phyloP scores from a whole-genome alignment of 2,329 filamentous ascomycete species.

The Aureobasidium sp. region DNA sequence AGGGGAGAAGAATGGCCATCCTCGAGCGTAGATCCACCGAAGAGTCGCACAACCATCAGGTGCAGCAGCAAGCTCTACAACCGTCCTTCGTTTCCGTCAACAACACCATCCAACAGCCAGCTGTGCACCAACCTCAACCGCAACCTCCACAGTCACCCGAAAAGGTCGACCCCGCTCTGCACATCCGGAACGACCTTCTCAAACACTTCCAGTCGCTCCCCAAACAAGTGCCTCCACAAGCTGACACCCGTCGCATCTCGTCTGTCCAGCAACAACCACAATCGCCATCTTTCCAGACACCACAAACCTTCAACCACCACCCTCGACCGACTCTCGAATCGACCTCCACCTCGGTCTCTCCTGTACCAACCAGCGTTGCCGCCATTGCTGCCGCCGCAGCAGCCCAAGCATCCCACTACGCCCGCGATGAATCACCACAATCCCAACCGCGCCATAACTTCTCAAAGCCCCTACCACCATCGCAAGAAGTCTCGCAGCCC shows the following conservation, averaged over 20 bases:
- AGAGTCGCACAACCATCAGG: conserved; percentile 17
- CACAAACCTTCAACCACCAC: background rate
- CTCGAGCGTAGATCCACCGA: conserved; percentile 52
- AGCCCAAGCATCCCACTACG: background rate
- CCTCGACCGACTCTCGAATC: background rate
- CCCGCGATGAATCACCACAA: background rate
- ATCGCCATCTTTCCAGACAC: conserved; percentile 8
- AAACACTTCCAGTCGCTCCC: conserved; percentile 55
- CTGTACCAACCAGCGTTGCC: conserved; percentile 4
- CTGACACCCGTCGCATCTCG: conserved; percentile 22
- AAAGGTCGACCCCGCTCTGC: conserved; percentile 38
- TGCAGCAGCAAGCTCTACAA: background rate
- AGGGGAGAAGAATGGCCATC: conserved; percentile 66
- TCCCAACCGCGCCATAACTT: conserved; percentile 28
- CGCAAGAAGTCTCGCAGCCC: conserved; percentile 29
- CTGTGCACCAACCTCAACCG: background rate
- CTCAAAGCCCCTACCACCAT: conserved; percentile 28
- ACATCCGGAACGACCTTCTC: conserved; percentile 51
- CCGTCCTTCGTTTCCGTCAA: conserved; percentile 53
- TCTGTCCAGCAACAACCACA: conserved; percentile 8
- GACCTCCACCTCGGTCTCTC: conserved; percentile 8
- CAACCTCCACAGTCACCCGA: background rate
- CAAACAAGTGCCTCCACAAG: conserved; percentile 36
- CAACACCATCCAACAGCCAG: conserved; percentile 10
- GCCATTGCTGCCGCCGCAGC: conserved; percentile 4